Evolutionary conservation across 176 grass and related monocot species (phyloP), one percentile per base, ranked within the genome.

Genomic region (Tillandsia leiboldiana): DNA sequence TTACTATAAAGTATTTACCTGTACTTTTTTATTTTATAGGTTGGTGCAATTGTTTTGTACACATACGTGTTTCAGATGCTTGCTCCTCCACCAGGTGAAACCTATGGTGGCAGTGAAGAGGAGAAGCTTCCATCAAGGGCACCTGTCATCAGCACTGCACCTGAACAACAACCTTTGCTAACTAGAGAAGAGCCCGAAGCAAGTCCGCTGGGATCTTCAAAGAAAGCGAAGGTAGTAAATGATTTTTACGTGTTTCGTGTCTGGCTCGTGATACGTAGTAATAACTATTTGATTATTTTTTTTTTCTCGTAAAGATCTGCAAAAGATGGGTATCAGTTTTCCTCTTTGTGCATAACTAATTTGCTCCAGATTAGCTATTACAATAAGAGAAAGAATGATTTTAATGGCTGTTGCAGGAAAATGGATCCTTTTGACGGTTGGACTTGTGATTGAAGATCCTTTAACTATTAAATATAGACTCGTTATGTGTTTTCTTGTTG

Each of bases 61-160:
- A 99, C 95, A 64, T 99, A 99, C 62, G 95, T 99, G 49, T 99
- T 99, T 88, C 91, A 90, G 81, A 99, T 99, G 95, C 87, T 99
- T 87, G 87, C 90, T 76, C 90, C 90, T 67, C 95, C 95, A 66
- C 84, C 77, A 48, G 95, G 87, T 26, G 61, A 75, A 74, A 87
- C 82, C 52, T 97, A 92, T 85, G 84, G 90, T 94, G 75, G 69
- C 10, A 50, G 59, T 48, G 87, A 90, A 29, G 89, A 83, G 10
- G 74, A 82, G 59, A 85, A 86, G 28, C 71, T 79, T 80, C 83
- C 83, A 57, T 72, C 49, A 24, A 84, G 59, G 73, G 27, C 26
- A 52, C 17, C 26, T 66, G 8, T 52, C 3, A 70, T 51, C 48
- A 70, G 76, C 26, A 51, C 56, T 68, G 50, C 58, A 64, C 51